Evolutionary conservation across 177 flowering plant genomes (phyloP).

Genomic region (Vitis hybrid): DNA sequence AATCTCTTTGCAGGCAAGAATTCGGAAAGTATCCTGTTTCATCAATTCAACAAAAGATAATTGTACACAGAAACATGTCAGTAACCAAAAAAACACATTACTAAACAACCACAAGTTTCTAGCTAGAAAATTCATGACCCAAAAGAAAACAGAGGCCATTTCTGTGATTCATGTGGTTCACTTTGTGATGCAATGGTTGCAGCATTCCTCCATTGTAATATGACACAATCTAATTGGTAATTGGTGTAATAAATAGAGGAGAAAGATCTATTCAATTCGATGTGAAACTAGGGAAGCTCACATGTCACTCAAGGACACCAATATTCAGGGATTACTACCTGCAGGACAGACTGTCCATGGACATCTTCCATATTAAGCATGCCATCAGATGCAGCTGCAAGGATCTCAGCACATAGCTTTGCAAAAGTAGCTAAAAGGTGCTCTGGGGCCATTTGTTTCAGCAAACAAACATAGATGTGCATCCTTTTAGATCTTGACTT

Average conservation of each 20-base stretch:
- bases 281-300: too few species aligned
- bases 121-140: too few species aligned
- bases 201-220: too few species aligned
- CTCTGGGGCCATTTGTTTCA: conserved; percentile 99
- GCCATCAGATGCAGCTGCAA: conserved; percentile 94
- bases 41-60: not conserved
- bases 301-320: too few species aligned
- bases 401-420: conserved; percentile 92
- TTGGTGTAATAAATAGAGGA: too few species aligned
- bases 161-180: too few species aligned
- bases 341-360: conserved; percentile 76
- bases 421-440: conserved; percentile 95
- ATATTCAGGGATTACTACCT: conserved; percentile 42
- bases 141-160: too few species aligned
- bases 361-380: conserved; percentile 69
- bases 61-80: not conserved
- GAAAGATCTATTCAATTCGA: too few species aligned
- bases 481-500: conserved; percentile 74
- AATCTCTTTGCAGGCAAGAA: conserved; percentile 89
- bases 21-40: conserved; percentile 77
- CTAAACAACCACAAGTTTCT: not conserved
- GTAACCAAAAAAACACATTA: not conserved
- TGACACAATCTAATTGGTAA: too few species aligned
- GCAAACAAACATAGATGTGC: conserved; percentile 77
- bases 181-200: too few species aligned